phyloP scores from a whole-genome alignment of 352 stramenopile species.

The Phytophthora pistaciae region DNA sequence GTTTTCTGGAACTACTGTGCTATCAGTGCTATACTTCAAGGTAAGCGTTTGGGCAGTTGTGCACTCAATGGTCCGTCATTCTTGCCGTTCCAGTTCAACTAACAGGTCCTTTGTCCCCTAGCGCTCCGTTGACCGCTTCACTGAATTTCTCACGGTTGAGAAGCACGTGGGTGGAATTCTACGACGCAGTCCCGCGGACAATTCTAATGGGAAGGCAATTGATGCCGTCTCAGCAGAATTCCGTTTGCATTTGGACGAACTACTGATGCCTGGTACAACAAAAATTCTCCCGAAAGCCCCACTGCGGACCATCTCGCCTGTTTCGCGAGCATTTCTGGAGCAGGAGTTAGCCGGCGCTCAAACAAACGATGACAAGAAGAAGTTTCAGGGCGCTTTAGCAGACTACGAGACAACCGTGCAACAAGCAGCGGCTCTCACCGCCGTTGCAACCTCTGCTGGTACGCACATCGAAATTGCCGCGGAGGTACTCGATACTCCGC shows the following conservation, averaged over 20 bases:
- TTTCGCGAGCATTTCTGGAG: constrained; percentile 61
- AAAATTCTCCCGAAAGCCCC: constrained; percentile 12
- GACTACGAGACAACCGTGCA: constrained; percentile 68
- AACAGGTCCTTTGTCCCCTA: constrained; percentile 23
- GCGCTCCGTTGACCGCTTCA: constrained; percentile 41
- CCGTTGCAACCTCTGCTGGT: constrained; percentile 23
- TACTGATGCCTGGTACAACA: constrained; percentile 45
- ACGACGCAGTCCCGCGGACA: constrained; percentile 43
- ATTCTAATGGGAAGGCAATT: constrained; percentile 28
- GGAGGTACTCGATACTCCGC: constrained; percentile 41
- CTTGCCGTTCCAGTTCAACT: background rate
- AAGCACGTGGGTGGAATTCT: constrained; percentile 48
- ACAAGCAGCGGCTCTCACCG: constrained; percentile 34
- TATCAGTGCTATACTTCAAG: constrained; percentile 59
- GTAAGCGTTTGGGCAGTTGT: constrained; percentile 16
- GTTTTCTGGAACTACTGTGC: constrained; percentile 36
- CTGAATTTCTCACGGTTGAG: constrained; percentile 62
- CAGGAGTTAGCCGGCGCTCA: constrained; percentile 58
- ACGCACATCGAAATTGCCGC: constrained; percentile 42
- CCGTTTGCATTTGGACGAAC: constrained; percentile 42
- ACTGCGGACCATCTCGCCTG: constrained; percentile 36
- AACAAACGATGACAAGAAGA: constrained; percentile 83
- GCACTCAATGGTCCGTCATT: background rate
- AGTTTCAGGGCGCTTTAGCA: constrained; percentile 60
- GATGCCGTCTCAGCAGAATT: constrained; percentile 47